Evolutionary conservation across 2,329 filamentous ascomycete genomes (phyloP), one percentile per base, ranked within the genome.

Genomic region (Dactylellina sp.): DNA sequence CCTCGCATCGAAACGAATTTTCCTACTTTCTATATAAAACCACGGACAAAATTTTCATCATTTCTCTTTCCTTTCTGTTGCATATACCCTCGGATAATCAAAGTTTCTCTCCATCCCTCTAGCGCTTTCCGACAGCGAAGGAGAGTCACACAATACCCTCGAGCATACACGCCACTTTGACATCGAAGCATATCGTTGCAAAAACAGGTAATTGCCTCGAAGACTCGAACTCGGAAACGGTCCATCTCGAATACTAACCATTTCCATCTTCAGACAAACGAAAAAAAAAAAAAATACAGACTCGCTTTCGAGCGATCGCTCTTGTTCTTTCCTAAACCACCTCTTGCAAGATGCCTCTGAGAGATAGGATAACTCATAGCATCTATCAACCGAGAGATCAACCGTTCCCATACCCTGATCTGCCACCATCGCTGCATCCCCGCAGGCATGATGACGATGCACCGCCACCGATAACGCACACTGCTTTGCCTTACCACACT

Each of bases 401-500:
- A 32, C 25, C 61, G 0, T 65, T 56, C n/a, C 61, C 70, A 20
- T 74, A 74, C 42, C 70, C 70, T 37, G 56, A 74, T 24, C 55
- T 74, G 7, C 70, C 70, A 16, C 61, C 70, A 44, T 62, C 61
- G 28, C 49, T 74, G 49, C 42, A 40, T 9, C 70, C 70, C 12
- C 70, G 25, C 35, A 46, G 56, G 7, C 55, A 66, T 28, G 20
- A 52, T 16, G 32, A 66, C 18, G 61, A 65, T 25, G 32, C 46
- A 25, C 49, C 46, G 6, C 28, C 46, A n/a, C 61, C 61, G 20
- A 52, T 53, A n/a, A 16, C 24, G 39, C 61, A 55, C 25, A 64
- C 63, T 16, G 24, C 52, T 20, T 24, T 74, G 9, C 87, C 87
- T 80, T 87, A 87, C 80, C 86, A 91, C 79, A 97, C 93, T 76